Base-by-base conservation (phyloP, 345 rosid species). In the Gossypium stocksii region DNA sequence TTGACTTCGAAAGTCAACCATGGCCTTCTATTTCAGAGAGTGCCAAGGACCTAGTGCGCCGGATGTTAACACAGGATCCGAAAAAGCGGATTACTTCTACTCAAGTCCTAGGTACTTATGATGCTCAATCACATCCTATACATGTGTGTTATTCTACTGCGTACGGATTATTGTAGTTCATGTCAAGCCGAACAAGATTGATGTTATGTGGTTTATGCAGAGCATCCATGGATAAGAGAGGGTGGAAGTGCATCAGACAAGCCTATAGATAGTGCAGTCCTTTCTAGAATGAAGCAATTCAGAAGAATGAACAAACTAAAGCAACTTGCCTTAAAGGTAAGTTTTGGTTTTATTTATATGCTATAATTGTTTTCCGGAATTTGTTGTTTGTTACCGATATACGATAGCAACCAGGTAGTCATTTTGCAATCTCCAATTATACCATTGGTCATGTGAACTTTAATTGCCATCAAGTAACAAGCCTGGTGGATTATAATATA, bases 281-380 rank as follows among this genome's bases (percentile, higher is more conserved):
- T 93, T 45, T 86, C 90, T 27, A 89, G 98, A 80, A 87, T 95
- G 99, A 95, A 91, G 82, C 98, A 91, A 76, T 93, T 93, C 85
- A 86, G 96, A 81, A 92, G 89, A 48, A 92, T 94, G 98, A 92
- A 94, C 88, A 91, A 94, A 83, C 84, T 94, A 48, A 93, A 91
- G 89, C 90, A 91, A 83, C 97, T 94, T 67, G 98, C 98, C 41
- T 64, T 93, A 73, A 92, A 94, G 95, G 98, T 89, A 78, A 76
- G 29, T n/a, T 22, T 23, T 0, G 65, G 65, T 44, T 66, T 54
- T 56, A 22, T 58, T 22, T 69, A 25, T 13, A 11, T 46, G 52
- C 38, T 68, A 15, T 73, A 41, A 12, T 9, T n/a, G 41, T 15
- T 52, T 60, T 25, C 34, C 43, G 1, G 48, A 58, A 16, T 52